Base-by-base conservation (phyloP, 106 monocot genomes). In the Acorus calamus region DNA sequence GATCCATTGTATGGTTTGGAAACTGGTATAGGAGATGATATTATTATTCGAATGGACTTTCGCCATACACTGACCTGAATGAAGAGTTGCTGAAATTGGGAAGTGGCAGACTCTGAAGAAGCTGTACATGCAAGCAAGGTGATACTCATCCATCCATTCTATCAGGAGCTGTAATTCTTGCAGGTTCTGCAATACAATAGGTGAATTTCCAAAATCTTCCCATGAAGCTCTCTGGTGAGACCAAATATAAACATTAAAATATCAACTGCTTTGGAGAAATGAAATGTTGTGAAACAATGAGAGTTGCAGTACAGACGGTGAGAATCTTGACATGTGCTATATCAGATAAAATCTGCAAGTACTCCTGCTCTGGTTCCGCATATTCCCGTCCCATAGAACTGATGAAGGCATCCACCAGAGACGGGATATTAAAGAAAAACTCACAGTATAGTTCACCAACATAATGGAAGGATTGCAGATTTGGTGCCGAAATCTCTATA, bases 261-360 rank as follows among this genome's bases (percentile, higher is more conserved):
- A 28, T 10, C 10, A 7, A 51, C 2, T 52, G 14, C 50, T 4
- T 44, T 54, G 61, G 8, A 9, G 62, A 7, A 3, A 60, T 2
- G 9, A 61, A 10, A 58, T 59, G 12, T 13, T 28, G 48, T 4
- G 12, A 51, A 12, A 73, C 60, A 71, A 60, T 68, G 5, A 80
- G 62, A 48, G 66, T 67, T 41, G 11, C 44, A 3, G 49, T 52
- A 63, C 80, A 80, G 8, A 76, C 44, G 42, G 79, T 83, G 4
- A 83, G 76, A 62, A 76, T 49, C 61, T 69, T 73, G 14, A 83
- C 79, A 59, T 83, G 83, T 5, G 65, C 57, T 45, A 83, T 42
- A 45, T 67, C 66, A 8, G 60, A 62, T 55, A 84, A 42, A 45
- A 80, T 2, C 46, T 50, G 14, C 8, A 69, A 44, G 42, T 63